Conservation (phyloP, 23 red algal species). For the Gracilaria caudata region DNA sequence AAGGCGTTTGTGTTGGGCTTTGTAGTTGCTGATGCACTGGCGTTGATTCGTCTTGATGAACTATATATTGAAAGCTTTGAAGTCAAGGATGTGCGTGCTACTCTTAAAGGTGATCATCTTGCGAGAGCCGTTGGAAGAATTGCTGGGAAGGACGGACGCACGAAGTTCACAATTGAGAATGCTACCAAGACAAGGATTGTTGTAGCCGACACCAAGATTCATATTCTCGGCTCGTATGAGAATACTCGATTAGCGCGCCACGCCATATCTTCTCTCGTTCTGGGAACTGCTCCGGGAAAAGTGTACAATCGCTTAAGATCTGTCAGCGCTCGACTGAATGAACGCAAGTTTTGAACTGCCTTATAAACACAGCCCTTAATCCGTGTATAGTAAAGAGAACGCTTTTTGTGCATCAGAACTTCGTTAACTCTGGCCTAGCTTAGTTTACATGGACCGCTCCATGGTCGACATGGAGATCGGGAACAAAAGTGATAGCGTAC, state of each 20-base stretch:
- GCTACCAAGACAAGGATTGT: constrained; percentile 92
- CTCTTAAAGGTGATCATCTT: constrained; percentile 92
- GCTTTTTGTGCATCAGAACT: neutral
- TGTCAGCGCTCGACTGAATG: constrained; percentile 84
- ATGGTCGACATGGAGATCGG: neutral
- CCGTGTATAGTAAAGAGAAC: neutral
- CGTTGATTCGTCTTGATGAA: constrained; percentile 91
- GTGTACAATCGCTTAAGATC: constrained; percentile 84
- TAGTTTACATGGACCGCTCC: neutral
- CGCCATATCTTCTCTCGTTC: constrained; percentile 84
- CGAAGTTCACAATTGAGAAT: constrained; percentile 99
- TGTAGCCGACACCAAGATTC: constrained; percentile 92
- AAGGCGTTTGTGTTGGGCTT: constrained; percentile 91
- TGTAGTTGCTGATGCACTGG: constrained; percentile 85
- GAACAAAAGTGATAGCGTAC: no score
- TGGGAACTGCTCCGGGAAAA: constrained; percentile 95
- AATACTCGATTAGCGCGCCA: constrained; percentile 91
- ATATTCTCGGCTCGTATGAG: constrained; percentile 88
- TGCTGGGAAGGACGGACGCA: constrained; percentile 91
- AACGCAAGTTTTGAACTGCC: constrained; percentile 64
- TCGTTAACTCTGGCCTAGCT: neutral
- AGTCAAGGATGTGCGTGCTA: constrained; percentile 81
- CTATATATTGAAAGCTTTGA: constrained; percentile 92
- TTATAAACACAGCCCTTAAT: neutral
- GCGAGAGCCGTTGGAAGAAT: constrained; percentile 88